Evolutionary conservation across 495 filamentous ascomycete genomes (phyloP).

Genomic region (Lasiosphaeria ovina): DNA sequence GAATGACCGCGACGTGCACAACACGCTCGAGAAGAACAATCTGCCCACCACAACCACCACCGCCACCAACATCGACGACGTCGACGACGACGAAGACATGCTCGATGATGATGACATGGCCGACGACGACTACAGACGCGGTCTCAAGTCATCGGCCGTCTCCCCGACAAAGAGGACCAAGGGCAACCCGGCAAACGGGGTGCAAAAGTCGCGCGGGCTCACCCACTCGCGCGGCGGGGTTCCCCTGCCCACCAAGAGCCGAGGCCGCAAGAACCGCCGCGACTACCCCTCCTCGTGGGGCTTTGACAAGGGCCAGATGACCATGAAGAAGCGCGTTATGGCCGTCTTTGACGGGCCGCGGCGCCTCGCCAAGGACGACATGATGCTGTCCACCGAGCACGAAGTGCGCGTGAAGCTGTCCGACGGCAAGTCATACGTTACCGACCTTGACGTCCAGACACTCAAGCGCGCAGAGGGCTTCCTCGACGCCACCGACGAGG

Average conservation of each 20-base stretch:
- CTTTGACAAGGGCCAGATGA: constrained; percentile 84
- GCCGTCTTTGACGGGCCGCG: constrained; percentile 88
- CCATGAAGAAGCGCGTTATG: constrained; percentile 93
- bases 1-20: constrained; percentile 74
- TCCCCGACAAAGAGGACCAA: constrained; percentile 36
- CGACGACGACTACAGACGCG: constrained; percentile 35
- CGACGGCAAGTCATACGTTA: constrained; percentile 74
- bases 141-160: constrained; percentile 27
- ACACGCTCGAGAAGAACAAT: constrained; percentile 80
- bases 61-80: constrained; percentile 61
- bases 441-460: constrained; percentile 90
- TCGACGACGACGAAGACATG: constrained; percentile 61
- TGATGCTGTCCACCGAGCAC: constrained; percentile 95
- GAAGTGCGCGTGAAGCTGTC: constrained; percentile 83
- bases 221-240: constrained; percentile 63
- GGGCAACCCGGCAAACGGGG: constrained; percentile 47
- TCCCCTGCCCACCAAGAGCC: constrained; percentile 59
- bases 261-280: constrained; percentile 76
- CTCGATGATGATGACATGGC: constrained; percentile 50
- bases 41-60: constrained; percentile 59
- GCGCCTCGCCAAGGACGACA: constrained; percentile 94
- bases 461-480: constrained; percentile 83
- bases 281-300: constrained; percentile 93
- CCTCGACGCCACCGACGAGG: constrained; percentile 69
- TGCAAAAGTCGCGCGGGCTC: constrained; percentile 55